A percentile compares a stretch with the other conserved stretches of the same genome.
Evolutionary conservation across 768 basidiomycete genomes (phyloP).

Genomic region (Cubamyces lactineus): DNA sequence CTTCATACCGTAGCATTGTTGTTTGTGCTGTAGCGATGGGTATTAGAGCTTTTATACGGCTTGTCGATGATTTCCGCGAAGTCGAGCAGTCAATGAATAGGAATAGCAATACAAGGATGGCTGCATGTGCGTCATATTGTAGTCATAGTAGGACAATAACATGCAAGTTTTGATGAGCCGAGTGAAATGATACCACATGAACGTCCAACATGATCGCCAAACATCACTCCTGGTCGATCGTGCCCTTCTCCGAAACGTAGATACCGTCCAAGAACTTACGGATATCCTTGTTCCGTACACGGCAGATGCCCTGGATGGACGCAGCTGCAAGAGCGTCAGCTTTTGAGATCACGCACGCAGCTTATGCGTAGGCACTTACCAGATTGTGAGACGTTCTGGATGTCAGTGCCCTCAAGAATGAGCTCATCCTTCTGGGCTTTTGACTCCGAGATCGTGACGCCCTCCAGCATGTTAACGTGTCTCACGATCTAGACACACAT

Average conservation of each 20-base stretch:
- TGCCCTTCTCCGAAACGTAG: conserved; percentile 85
- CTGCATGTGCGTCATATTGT: conserved; percentile 35
- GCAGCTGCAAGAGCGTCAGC: conserved; percentile 60
- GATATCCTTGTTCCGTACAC: conserved; percentile 99
- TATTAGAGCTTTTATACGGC: too few species aligned
- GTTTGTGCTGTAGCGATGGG: neutral
- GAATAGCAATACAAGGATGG: conserved; percentile 16
- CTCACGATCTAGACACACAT: conserved; percentile 70
- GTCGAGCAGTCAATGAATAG: neutral
- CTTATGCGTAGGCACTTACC: conserved; percentile 46
- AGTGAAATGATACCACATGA: conserved; percentile 26
- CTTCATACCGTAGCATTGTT: conserved; percentile 60
- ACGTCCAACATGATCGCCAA: conserved; percentile 20
- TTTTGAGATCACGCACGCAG: neutral
- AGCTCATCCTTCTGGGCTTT: conserved; percentile 94
- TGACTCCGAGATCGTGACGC: conserved; percentile 84
- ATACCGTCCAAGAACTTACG: conserved; percentile 97
- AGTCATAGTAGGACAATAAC: conserved; percentile 32
- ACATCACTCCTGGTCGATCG: conserved; percentile 50
- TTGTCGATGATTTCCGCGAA: neutral
- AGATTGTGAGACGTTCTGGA: conserved; percentile 97
- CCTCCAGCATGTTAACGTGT: conserved; percentile 88
- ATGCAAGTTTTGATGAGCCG: conserved; percentile 34
- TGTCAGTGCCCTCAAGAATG: conserved; percentile 91
- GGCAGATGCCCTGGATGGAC: conserved; percentile 94